Percentiles rank a stretch among this genome's conserved stretches.
phyloP scores from a whole-genome alignment of 495 filamentous ascomycete genomes.

The Astrothelium subdiscretum region DNA sequence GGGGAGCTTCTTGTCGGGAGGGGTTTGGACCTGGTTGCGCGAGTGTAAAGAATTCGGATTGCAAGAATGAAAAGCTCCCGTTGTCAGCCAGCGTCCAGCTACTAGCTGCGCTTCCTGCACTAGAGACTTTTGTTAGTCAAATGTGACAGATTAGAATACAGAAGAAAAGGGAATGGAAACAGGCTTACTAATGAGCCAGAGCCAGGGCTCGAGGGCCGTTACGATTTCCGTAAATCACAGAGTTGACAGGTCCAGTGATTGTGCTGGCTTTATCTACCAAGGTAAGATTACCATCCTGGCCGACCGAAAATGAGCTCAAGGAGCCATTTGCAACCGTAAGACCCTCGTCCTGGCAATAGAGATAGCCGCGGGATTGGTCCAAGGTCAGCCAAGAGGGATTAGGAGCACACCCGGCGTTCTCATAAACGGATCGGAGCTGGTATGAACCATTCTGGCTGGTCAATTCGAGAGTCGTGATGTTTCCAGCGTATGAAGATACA shows the following conservation, averaged over 20 bases:
- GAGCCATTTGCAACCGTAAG: conserved; percentile 22
- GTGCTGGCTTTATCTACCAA: conserved; percentile 16
- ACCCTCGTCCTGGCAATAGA: conserved; percentile 29
- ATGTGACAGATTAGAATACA: neutral
- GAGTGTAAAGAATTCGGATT: conserved; percentile 21
- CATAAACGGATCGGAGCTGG: conserved; percentile 4
- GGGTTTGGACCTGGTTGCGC: conserved; percentile 16
- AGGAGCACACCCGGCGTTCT: conserved; percentile 16
- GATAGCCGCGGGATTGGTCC: conserved; percentile 14
- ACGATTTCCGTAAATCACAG: conserved; percentile 22
- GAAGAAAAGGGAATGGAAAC: neutral
- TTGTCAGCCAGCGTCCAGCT: conserved; percentile 13
- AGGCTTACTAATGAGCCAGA: conserved; percentile 22
- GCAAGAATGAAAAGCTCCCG: conserved; percentile 15
- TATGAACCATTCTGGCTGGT: conserved; percentile 14
- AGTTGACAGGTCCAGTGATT: conserved; percentile 23
- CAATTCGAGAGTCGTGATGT: conserved; percentile 15
- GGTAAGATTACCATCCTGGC: conserved; percentile 19
- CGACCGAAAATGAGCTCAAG: conserved; percentile 22
- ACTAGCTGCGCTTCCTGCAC: conserved; percentile 6
- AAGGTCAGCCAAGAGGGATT: conserved; percentile 26
- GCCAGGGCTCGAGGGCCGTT: conserved; percentile 20
- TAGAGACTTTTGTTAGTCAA: neutral
- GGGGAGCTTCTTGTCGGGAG: conserved; percentile 23
- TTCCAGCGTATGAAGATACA: conserved; percentile 20